Base-by-base conservation (phyloP, 2,329 filamentous ascomycete species). In the Microsporum ferrugineum region DNA sequence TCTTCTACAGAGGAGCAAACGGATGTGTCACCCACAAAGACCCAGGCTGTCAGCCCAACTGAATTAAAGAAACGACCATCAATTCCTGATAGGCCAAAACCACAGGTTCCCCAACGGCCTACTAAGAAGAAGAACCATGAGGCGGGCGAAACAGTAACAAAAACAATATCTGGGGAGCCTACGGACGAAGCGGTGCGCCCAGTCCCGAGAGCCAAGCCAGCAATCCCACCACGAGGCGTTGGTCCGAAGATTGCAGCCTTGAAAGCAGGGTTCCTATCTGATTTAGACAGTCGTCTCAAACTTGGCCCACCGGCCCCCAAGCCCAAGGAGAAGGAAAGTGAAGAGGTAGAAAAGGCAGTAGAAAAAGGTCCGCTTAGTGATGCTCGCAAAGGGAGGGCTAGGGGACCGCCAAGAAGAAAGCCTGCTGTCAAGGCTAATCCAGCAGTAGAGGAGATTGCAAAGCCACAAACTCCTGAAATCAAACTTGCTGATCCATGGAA, bases 171-270 rank as follows among this genome's bases (percentile, higher is more conserved):
- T 5, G 68, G 70, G 31, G 74, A 73, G 64, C 77, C 75, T 68
- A 67, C 68, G 29, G 71, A 74, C 17, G 62, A 66, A 2, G 63
- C 68, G 39, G 68, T 73, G 4, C 72, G 77, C 10, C 68, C 75
- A 2, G 69, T 77, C 14, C 72, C 80, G 10, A 95, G 91, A 71
- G 75, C 83, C n/a, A 97, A 96, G 71, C 91, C 94, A 3, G 82
- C 85, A 0, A 82, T 97, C 1, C 91, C 94, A 8, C 82, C 86
- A 12, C 84, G 90, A 53, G 89, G 91, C 1, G 81, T 82, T 49
- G 89, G 89, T 7, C 84, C 85, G 68, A 97, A 97, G 78, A 95
- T 99, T 71, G 90, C 91, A 14, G 88, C 89, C 29, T 78, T 99
- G 36, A 91, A 95, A 74, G 89, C 89, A 41, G 90, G 89, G 2